Percentiles rank a stretch among this genome's conserved stretches.
Conservation (phyloP, 192 early-diverging fungal genomes). For the Backusella westeae region DNA sequence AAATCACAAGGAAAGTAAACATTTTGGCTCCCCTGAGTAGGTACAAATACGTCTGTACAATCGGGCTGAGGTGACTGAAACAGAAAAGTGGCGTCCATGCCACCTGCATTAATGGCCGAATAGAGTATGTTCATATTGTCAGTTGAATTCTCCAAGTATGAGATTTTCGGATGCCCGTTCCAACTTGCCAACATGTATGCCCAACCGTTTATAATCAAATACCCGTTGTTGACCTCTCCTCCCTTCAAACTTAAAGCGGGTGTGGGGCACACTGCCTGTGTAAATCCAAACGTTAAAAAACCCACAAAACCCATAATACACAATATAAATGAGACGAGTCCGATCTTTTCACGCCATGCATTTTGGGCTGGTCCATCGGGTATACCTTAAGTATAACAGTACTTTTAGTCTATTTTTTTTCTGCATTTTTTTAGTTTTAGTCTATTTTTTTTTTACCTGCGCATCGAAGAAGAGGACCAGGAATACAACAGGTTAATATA, state of each 20-base stretch:
- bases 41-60: slow-evolving; percentile 14
- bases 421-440: neutral
- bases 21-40: slow-evolving; percentile 8
- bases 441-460: slow-evolving; percentile 31
- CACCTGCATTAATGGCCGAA: slow-evolving; percentile 54
- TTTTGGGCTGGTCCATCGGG: slow-evolving; percentile 53
- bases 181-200: slow-evolving; percentile 57
- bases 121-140: slow-evolving; percentile 45
- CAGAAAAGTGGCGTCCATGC: slow-evolving; percentile 69
- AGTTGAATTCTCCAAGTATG: slow-evolving; percentile 16
- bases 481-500: slow-evolving; percentile 44
- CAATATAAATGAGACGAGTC: slow-evolving; percentile 77
- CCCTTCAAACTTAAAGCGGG: slow-evolving; percentile 35
- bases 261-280: slow-evolving; percentile 58
- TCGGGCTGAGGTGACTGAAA: slow-evolving; percentile 48
- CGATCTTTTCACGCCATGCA: slow-evolving; percentile 93
- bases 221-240: slow-evolving; percentile 31
- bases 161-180: slow-evolving; percentile 17
- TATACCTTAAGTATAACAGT: neutral
- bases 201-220: slow-evolving; percentile 59
- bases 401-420: neutral
- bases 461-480: slow-evolving; percentile 30
- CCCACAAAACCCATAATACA: slow-evolving; percentile 69
- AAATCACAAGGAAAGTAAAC: slow-evolving; percentile 33
- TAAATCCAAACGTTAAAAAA: slow-evolving; percentile 85